These are phyloP conservation scores for Ceratobasidium papillatum DNA, from an alignment of 1,284 basidiomycete species.

Conservation along the genomic window DNA sequence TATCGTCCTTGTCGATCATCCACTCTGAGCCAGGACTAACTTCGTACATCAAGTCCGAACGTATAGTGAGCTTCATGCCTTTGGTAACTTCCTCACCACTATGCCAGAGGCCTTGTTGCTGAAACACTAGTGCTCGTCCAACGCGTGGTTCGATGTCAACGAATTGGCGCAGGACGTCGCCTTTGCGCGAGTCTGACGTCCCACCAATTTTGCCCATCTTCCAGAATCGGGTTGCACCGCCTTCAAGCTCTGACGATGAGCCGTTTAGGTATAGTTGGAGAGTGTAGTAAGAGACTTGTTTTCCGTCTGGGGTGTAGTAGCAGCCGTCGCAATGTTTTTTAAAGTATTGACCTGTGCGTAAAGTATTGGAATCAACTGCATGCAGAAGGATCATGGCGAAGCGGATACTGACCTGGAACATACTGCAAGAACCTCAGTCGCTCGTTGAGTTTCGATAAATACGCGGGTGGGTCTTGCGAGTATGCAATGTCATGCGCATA, in stretches of 20 bases:
- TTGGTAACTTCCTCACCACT: slow-evolving; percentile 43
- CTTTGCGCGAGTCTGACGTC: slow-evolving; percentile 15
- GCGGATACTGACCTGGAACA: slow-evolving; percentile 7
- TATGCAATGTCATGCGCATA: not conserved
- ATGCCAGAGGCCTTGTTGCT: slow-evolving; percentile 40
- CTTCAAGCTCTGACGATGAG: slow-evolving; percentile 14
- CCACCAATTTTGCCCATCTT: slow-evolving; percentile 1
- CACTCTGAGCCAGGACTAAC: slow-evolving; percentile 1
- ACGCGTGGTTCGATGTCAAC: slow-evolving; percentile 42
- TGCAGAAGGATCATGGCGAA: not conserved
- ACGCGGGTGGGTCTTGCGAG: slow-evolving; percentile 13
- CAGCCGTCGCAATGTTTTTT: slow-evolving; percentile 41
- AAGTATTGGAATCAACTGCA: no score
- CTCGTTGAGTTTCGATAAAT: slow-evolving; percentile 31
- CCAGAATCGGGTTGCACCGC: slow-evolving; percentile 43
- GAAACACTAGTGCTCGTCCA: slow-evolving; percentile 42
- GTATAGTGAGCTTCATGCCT: slow-evolving; percentile 42
- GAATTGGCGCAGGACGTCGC: slow-evolving; percentile 8
- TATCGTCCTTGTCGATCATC: slow-evolving; percentile 5
- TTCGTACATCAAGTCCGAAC: slow-evolving; percentile 43
- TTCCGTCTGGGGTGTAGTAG: slow-evolving; percentile 30
- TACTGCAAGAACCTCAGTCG: slow-evolving; percentile 42
- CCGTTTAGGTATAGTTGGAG: slow-evolving; percentile 45
- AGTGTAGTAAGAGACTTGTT: slow-evolving; percentile 43
- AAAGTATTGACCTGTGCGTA: slow-evolving; percentile 41